Base-by-base conservation (phyloP, 1,139 yeast species). In the Yamadazyma diddensiae region DNA sequence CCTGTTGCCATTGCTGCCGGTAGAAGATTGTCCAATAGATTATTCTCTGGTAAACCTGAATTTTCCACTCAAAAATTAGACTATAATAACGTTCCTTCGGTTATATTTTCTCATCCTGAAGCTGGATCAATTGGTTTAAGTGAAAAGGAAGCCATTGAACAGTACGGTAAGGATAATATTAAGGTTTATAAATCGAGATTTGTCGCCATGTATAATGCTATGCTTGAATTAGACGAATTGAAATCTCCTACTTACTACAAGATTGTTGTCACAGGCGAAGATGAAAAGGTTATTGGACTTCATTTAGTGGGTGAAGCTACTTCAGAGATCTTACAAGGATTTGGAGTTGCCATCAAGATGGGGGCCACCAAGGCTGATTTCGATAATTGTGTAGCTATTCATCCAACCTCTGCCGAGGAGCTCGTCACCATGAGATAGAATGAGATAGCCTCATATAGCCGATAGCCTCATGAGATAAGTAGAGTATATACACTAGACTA, bases 1-100 rank as follows among this genome's bases (percentile, higher is more conserved):
- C 99, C 99, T 5, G 97, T 88, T 29, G 98, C 98, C 29, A 92
- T 92, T 67, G 97, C 98, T 24, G 94, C 98, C 6, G 99, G 99
- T 38, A 82, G 99, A 62, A 85, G 79, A 59, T 74, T 92, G 46
- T 77, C 97, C 24, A 90, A 88, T 66, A 77, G 99, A 57, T 65
- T 92, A 41, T 92, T 90, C 56, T 65, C 71, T 6, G 97, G 97
- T 15, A 82, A 90, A 31, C 77, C 73, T 34, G 58, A 65, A 40
- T 85, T 73, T 65, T 77, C 77, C 47, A 56, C 75, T 31, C 72
- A 73, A 43, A 87, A 88, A 56, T 85, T 85, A 57, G 97, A 88
- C 56, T 94, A 82, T 59, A 62, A 57, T 29, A 84, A 88, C 55
- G 77, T 92, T 31, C 98, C 99, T 29, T 83, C 95, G 26, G 98